Evolutionary conservation across 2,329 filamentous ascomycete species (phyloP), one percentile per base, ranked within the genome.

Genomic region (Fusarium sp.): DNA sequence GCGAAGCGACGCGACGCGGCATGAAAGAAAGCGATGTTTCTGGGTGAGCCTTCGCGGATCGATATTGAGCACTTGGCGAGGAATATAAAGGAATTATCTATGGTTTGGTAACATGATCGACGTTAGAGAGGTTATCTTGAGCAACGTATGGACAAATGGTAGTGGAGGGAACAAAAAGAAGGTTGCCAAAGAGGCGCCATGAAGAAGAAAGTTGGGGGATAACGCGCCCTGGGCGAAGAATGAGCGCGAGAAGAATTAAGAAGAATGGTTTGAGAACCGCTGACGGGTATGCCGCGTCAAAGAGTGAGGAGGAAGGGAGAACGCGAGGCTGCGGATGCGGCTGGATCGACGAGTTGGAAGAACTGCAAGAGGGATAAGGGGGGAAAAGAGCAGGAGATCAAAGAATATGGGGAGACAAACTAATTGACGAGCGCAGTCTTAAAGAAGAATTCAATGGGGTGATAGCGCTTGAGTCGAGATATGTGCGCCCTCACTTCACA

Each of bases 51-150:
- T 39, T 33, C 38, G 24, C 56, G 54, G 35, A 60, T 57, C 47
- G 15, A 14, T 66, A 26, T 41, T 48, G 39, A 76, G 75, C 78
- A 68, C 73, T 79, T 79, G 76, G 74, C 75, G 58, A 74, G 56
- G 55, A 66, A 63, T 70, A 65, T 77, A 72, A 78, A 73, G 67
- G 75, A 78, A 67, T 73, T 73, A 85, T 83, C 86, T 87, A 84
- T 82, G 85, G 81, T 83, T 86, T 85, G 84, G 83, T 84, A 82
- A 84, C 80, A 85, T 83, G 84, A 84, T 85, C 85, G 85, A 83
- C 79, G 87, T 89, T 89, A 90, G 88, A 90, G 82, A 84, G 82
- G 81, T 81, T 81, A 86, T 85, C 82, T 83, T 85, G 80, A 82
- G 78, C 60, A 77, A 59, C 68, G 58, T 68, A 70, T 67, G 70